Evolutionary conservation across 2,329 filamentous ascomycete genomes (phyloP).

Genomic region (Phialemoniopsis sp.): DNA sequence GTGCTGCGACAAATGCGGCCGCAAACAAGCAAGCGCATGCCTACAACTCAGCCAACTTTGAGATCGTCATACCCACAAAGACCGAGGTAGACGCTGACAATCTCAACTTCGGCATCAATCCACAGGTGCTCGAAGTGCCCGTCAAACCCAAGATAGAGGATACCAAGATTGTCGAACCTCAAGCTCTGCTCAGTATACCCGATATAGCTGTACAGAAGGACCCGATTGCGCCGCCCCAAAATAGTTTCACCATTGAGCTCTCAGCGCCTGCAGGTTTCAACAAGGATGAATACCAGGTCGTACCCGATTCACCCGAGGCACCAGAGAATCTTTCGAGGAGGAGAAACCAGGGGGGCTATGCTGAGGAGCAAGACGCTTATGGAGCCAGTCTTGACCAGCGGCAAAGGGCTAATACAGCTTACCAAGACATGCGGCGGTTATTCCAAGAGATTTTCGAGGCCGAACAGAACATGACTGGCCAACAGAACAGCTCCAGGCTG

Average conservation of each 20-base stretch:
- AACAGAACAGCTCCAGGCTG: conserved; percentile 50
- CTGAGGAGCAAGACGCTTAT: conserved; percentile 52
- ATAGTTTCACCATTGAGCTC: conserved; percentile 44
- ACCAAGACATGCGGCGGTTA: conserved; percentile 65
- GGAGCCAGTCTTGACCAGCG: conserved; percentile 71
- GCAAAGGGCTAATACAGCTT: conserved; percentile 72
- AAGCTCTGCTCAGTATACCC: no score
- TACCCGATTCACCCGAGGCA: conserved; percentile 35
- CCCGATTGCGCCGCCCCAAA: conserved; percentile 11
- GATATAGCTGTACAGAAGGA: no score
- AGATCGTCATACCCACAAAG: conserved; percentile 44
- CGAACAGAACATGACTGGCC: conserved; percentile 62
- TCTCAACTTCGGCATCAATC: background rate
- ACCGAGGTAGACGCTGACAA: conserved; percentile 17
- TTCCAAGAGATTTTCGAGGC: conserved; percentile 71
- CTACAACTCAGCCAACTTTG: conserved; percentile 34
- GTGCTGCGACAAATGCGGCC: conserved; percentile 5
- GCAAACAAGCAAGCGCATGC: conserved; percentile 22
- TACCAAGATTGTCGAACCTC: no score
- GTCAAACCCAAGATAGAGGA: no score
- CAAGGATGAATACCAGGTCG: conserved; percentile 47
- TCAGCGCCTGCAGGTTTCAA: conserved; percentile 35
- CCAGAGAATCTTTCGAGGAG: conserved; percentile 49
- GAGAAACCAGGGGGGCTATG: conserved; percentile 42
- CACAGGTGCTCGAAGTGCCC: background rate